phyloP scores from a whole-genome alignment of 495 filamentous ascomycete species.

The Xylaria bambusicola region DNA sequence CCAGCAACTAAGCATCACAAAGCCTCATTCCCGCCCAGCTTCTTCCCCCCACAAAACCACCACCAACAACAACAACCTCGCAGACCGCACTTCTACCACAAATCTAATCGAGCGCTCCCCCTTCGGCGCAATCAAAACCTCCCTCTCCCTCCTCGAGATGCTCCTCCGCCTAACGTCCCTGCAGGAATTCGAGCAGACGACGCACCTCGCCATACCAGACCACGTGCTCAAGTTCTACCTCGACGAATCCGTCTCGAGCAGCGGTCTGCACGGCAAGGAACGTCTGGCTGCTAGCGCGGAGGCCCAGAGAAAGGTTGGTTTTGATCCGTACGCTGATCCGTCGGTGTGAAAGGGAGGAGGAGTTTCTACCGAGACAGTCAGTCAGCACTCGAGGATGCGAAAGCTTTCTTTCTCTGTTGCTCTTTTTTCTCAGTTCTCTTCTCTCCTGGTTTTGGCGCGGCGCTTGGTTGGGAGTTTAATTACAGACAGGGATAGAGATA shows the following conservation, averaged over 20 bases:
- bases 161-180: slow-evolving; percentile 87
- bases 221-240: slow-evolving; percentile 95
- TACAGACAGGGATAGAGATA: neutral
- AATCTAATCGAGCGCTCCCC: slow-evolving; percentile 37
- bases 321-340: slow-evolving; percentile 64
- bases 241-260: slow-evolving; percentile 70
- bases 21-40: neutral
- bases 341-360: neutral
- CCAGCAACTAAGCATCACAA: neutral
- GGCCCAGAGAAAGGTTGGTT: slow-evolving; percentile 78
- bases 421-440: neutral
- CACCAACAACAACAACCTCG: slow-evolving; percentile 1
- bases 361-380: no score
- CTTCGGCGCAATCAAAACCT: slow-evolving; percentile 66
- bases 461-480: neutral
- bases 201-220: slow-evolving; percentile 91
- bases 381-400: neutral
- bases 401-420: neutral
- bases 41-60: slow-evolving; percentile 7
- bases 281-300: slow-evolving; percentile 71
- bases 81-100: slow-evolving; percentile 17
- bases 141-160: slow-evolving; percentile 91
- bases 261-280: slow-evolving; percentile 68
- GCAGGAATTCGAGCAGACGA: slow-evolving; percentile 95
- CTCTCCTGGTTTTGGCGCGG: neutral